Percentiles rank a stretch among this genome's conserved stretches.
phyloP scores from a whole-genome alignment of 2,329 filamentous ascomycete genomes.

The Neopestalotiopsis sp. region DNA sequence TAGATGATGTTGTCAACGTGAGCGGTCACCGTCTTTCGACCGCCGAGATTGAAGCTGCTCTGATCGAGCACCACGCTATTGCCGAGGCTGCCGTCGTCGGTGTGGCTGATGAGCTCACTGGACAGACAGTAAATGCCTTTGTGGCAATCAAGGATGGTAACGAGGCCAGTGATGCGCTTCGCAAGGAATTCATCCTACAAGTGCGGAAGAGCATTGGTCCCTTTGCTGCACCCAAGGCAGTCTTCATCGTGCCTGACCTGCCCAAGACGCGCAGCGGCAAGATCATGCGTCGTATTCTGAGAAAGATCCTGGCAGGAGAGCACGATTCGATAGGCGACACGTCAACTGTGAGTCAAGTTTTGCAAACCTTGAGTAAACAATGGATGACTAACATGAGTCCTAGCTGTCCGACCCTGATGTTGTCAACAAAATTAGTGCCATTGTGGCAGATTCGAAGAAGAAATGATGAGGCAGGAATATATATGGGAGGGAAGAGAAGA shows the following conservation, averaged over 20 bases:
- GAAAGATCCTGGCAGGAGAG: conserved; percentile 97
- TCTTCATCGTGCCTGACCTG: conserved; percentile 89
- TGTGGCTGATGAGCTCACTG: conserved; percentile 89
- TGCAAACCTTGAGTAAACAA: too few species aligned
- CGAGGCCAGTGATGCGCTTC: conserved; percentile 77
- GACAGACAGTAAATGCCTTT: conserved; percentile 97
- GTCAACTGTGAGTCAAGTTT: conserved; percentile 72
- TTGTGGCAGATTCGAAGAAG: conserved; percentile 70
- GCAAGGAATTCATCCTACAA: conserved; percentile 93
- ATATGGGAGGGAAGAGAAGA: conserved; percentile 13
- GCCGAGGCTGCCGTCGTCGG: conserved; percentile 96
- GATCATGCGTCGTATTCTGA: conserved; percentile 97
- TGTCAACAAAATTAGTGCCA: conserved; percentile 86
- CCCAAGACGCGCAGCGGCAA: conserved; percentile 98
- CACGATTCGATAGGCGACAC: conserved; percentile 96
- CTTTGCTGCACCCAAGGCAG: conserved; percentile 93
- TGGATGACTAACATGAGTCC: conserved; percentile 22
- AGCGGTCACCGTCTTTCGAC: conserved; percentile 95
- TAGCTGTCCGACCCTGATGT: conserved; percentile 89
- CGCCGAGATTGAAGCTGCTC: conserved; percentile 95
- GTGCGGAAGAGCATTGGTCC: conserved; percentile 97
- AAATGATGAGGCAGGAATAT: conserved; percentile 44
- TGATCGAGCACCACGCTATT: conserved; percentile 88
- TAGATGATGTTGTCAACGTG: conserved; percentile 98
- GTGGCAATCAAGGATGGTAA: conserved; percentile 88